phyloP scores from a whole-genome alignment of 179 eudicot species.

The Nepenthes alata region DNA sequence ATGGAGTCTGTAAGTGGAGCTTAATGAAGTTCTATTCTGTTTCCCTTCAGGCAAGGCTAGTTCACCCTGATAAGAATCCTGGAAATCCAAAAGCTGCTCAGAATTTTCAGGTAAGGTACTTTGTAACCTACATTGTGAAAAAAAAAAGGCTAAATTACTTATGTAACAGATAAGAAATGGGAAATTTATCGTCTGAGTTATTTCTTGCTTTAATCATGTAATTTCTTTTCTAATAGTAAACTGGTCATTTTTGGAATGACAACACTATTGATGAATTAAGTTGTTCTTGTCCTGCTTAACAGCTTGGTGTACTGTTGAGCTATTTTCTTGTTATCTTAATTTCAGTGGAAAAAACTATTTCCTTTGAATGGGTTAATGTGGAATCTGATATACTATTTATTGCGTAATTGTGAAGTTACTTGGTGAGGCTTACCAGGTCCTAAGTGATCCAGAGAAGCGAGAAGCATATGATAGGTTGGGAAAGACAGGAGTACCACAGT shows the following conservation, averaged over 20 bases:
- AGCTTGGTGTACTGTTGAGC: too few species aligned
- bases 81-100: conserved; percentile 80
- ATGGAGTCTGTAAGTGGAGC: neutral
- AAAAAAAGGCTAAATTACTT: neutral
- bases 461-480: conserved; percentile 77
- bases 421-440: conserved; percentile 94
- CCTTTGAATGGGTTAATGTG: neutral
- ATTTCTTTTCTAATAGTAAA: neutral
- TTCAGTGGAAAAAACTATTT: too few species aligned
- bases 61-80: conserved; percentile 93
- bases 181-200: neutral
- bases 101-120: conserved; percentile 58
- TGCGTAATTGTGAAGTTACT: conserved; percentile 42
- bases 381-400: neutral
- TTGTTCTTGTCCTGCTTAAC: too few species aligned
- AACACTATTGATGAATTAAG: too few species aligned
- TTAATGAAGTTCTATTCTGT: neutral
- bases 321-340: too few species aligned
- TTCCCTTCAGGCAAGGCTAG: conserved; percentile 60
- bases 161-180: neutral
- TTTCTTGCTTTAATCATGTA: neutral
- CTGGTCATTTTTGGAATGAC: too few species aligned
- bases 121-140: neutral
- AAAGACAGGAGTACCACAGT: conserved; percentile 60
- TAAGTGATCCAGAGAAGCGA: conserved; percentile 77